Evolutionary conservation across 2,329 filamentous ascomycete species (phyloP).

Genomic region (Colletotrichum sp.): DNA sequence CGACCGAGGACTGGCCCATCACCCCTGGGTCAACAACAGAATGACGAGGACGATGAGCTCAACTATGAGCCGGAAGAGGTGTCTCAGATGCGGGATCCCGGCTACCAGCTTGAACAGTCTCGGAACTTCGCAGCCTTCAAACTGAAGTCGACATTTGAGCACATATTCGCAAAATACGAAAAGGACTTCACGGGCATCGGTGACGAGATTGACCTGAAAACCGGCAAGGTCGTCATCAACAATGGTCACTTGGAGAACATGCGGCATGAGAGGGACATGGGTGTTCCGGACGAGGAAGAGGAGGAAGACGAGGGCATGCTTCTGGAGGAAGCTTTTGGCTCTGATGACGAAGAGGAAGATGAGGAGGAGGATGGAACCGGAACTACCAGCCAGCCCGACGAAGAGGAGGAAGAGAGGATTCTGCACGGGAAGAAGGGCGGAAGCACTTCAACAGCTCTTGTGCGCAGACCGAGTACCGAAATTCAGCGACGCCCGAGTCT

Average conservation of each 20-base stretch:
- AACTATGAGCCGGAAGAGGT: conserved; percentile 52
- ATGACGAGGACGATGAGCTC: conserved; percentile 53
- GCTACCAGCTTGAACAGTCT: conserved; percentile 63
- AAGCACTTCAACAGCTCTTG: not conserved
- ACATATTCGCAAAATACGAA: conserved; percentile 88
- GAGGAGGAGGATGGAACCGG: conserved; percentile 23
- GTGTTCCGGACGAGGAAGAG: conserved; percentile 35
- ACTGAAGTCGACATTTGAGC: conserved; percentile 84
- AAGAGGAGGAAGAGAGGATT: conserved; percentile 31
- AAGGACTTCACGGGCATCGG: conserved; percentile 82
- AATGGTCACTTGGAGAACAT: conserved; percentile 79
- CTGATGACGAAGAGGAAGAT: conserved; percentile 26
- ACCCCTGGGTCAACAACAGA: conserved; percentile 32
- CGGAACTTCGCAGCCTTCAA: conserved; percentile 71
- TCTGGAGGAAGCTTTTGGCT: conserved; percentile 31
- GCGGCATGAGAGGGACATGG: conserved; percentile 61
- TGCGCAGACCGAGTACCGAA: not conserved
- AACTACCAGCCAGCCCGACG: conserved; percentile 21
- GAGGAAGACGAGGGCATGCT: conserved; percentile 40
- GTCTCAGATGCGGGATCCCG: conserved; percentile 53
- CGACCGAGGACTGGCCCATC: conserved; percentile 59
- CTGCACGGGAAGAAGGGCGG: conserved; percentile 14
- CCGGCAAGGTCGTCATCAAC: conserved; percentile 83
- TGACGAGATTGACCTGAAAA: conserved; percentile 87
- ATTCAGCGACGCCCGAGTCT: not conserved